Percentiles rank a stretch among this genome's conserved stretches.
Evolutionary conservation across 2,329 filamentous ascomycete genomes (phyloP).

Genomic region (Colletotrichum tanaceti): DNA sequence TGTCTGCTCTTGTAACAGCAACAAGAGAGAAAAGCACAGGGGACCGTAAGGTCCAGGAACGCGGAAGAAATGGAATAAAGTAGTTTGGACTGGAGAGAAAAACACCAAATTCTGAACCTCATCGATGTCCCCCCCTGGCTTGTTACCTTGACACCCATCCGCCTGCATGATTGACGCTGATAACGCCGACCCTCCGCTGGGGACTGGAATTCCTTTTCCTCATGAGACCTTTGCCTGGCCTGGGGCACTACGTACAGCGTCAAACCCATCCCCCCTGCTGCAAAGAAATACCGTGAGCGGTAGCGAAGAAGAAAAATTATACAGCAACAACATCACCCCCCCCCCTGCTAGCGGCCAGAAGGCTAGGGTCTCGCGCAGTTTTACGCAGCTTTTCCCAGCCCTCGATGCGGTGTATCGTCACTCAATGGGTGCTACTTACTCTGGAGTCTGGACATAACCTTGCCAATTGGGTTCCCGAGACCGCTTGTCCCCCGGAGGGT

Average conservation of each 20-base stretch:
- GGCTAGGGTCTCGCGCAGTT: neutral
- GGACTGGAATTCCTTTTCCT: conserved; percentile 12
- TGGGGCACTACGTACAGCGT: conserved; percentile 5
- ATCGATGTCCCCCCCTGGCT: too few relatives aligned
- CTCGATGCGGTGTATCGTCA: neutral
- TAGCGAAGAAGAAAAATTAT: conserved; percentile 25
- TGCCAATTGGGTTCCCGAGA: conserved; percentile 18
- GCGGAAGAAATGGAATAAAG: too few relatives aligned
- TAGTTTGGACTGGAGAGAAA: too few relatives aligned
- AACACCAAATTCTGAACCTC: too few relatives aligned
- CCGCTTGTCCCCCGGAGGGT: conserved; percentile 33
- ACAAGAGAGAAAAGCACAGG: too few relatives aligned
- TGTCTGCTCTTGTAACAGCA: too few relatives aligned
- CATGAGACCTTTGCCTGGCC: neutral
- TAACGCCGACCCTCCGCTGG: neutral
- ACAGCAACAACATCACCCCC: neutral
- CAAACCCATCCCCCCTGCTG: neutral
- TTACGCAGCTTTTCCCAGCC: neutral
- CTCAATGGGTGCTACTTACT: neutral
- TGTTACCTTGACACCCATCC: neutral
- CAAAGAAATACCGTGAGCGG: conserved; percentile 12
- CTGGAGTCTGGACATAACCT: neutral
- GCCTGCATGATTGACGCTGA: neutral
- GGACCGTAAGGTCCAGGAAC: too few relatives aligned
- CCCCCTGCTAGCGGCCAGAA: conserved; percentile 32